Percentiles rank a stretch among this genome's conserved stretches.
Conservation (phyloP, 23 red algal genomes). For the Gracilaria caudata region DNA sequence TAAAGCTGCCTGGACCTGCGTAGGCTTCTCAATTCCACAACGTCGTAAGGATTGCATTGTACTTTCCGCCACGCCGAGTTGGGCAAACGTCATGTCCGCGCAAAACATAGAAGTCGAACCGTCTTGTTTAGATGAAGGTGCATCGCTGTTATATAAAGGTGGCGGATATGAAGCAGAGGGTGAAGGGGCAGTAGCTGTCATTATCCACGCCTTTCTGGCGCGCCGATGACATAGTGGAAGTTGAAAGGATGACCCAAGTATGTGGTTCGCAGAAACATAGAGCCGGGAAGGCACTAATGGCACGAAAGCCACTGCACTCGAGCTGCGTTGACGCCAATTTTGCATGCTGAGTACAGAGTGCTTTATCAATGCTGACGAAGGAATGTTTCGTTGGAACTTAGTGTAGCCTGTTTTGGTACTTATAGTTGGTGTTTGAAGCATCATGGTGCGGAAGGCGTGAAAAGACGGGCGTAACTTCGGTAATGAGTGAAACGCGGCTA, state of each 20-base stretch:
- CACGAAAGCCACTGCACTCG: neutral
- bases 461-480: neutral
- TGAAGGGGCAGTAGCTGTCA: neutral
- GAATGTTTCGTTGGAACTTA: neutral
- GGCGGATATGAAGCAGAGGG: slow-evolving; percentile 5
- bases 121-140: neutral
- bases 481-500: neutral
- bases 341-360: neutral
- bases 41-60: neutral
- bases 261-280: neutral
- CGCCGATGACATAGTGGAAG: neutral
- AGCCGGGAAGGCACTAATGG: neutral
- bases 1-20: slow-evolving; percentile 53
- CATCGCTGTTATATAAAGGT: neutral
- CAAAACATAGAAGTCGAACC: slow-evolving; percentile 52
- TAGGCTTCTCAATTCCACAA: slow-evolving; percentile 44
- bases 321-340: neutral
- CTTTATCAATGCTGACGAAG: neutral
- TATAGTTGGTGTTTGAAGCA: neutral
- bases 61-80: slow-evolving; percentile 34
- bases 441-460: neutral
- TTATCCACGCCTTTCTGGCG: neutral
- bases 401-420: neutral
- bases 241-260: neutral
- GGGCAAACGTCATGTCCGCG: slow-evolving; percentile 24